Conservation (phyloP, 2,329 filamentous ascomycete genomes). For the Trichoderma endophyticum region DNA sequence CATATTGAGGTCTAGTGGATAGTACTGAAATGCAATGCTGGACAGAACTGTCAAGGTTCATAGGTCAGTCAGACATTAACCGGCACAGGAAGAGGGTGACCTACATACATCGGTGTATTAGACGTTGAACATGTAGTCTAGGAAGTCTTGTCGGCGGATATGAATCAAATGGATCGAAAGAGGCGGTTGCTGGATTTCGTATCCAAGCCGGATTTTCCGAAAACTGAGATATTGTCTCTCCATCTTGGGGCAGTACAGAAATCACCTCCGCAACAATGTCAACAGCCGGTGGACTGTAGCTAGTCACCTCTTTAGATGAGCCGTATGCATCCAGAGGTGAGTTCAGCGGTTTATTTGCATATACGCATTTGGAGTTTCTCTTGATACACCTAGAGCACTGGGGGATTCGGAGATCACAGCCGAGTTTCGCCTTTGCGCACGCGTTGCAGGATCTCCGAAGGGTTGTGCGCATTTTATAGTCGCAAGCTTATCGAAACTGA, state of each 20-base stretch:
- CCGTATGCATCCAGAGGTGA: neutral
- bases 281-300: neutral
- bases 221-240: neutral
- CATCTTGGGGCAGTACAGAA: neutral
- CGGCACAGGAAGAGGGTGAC: no score
- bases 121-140: neutral
- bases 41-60: neutral
- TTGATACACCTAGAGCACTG: constrained; percentile 12
- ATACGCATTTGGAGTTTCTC: constrained; percentile 5
- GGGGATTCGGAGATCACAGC: constrained; percentile 10
- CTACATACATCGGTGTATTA: constrained; percentile 1
- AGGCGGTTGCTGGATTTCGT: constrained; percentile 3
- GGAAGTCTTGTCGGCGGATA: constrained; percentile 9
- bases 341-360: neutral
- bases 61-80: neutral
- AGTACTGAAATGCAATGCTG: constrained; percentile 8
- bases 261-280: neutral
- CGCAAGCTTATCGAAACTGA: neutral
- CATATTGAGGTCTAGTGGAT: constrained; percentile 5
- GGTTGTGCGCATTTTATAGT: constrained; percentile 8
- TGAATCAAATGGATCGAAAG: constrained; percentile 11
- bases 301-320: neutral
- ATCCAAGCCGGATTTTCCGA: constrained; percentile 12
- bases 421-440: constrained; percentile 12
- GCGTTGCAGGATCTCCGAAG: constrained; percentile 13